phyloP scores from a whole-genome alignment of 345 rosid species.

The Pistacia atlantica region DNA sequence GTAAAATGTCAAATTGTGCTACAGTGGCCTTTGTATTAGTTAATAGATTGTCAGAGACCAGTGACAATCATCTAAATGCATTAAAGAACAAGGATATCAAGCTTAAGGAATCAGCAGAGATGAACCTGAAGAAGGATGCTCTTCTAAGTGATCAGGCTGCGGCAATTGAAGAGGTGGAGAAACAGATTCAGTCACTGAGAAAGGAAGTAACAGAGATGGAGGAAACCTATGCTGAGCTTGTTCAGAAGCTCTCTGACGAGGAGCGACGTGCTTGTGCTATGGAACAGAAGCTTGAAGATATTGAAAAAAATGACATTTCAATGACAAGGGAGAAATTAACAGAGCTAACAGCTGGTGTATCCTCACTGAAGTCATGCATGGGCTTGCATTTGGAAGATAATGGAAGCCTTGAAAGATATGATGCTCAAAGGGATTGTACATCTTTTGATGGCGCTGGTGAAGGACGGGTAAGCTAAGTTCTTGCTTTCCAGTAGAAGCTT shows the following conservation, averaged over 20 bases:
- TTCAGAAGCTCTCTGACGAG: constrained; percentile 51
- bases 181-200: constrained; percentile 44
- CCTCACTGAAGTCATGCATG: constrained; percentile 59
- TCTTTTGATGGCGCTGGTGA: constrained; percentile 30
- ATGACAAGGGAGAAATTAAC: constrained; percentile 58
- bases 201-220: constrained; percentile 46
- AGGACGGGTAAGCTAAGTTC: constrained; percentile 59
- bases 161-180: constrained; percentile 39
- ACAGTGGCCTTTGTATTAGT: constrained; percentile 79
- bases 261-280: constrained; percentile 44
- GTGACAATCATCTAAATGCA: constrained; percentile 36
- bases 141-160: constrained; percentile 43
- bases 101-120: constrained; percentile 47
- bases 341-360: constrained; percentile 64
- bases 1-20: constrained; percentile 62
- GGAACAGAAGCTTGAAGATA: constrained; percentile 55
- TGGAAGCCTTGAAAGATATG: constrained; percentile 30
- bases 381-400: constrained; percentile 40
- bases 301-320: constrained; percentile 58
- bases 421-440: constrained; percentile 24
- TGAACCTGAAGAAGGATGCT: constrained; percentile 40
- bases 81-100: constrained; percentile 52
- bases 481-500: constrained; percentile 20
- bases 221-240: constrained; percentile 47
- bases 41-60: constrained; percentile 64